Evolutionary conservation across 805 yeast genomes (phyloP), one percentile per base, ranked within the genome.

Genomic region (Teunomyces stri): DNA sequence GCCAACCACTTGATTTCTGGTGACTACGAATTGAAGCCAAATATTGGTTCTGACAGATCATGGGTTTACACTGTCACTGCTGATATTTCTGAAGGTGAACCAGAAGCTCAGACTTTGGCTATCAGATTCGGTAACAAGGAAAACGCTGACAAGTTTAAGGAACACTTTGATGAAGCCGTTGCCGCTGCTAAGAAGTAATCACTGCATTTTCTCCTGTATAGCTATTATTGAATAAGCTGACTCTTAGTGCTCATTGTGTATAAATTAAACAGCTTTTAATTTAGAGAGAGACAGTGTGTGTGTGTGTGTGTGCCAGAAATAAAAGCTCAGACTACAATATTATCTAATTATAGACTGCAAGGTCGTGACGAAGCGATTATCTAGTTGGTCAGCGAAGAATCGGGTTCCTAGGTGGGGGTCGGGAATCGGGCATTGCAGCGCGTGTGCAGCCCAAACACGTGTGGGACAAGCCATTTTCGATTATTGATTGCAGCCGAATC

Each of bases 41-140:
- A 94, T 66, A 91, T 94, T 55, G 98, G 99, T 43, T 85, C 94
- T 51, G 99, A 94, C 69, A 87, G 97, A 78, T 89, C 97, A 30
- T 94, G 99, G 99, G 98, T 94, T 55, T 94, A 94, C 75, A 81
- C 83, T 45, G 96, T 90, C 51, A 84, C 96, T 44, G 96, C 95
- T 35, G 99, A 92, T 68, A 44, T 53, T 34, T 85, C 96, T 46
- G 99, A 94, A 68, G 98, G 97, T 57, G 90, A 79, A 63, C 88
- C 98, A 42, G 97, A 91, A 75, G 96, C 97, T 41, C 89, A 84
- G 72, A 92, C 97, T 46, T 82, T 94, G 70, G 99, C 99, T 52
- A 91, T 94, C 58, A 86, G 99, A 72, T 94, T 94, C 63, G 94
- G 92, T 56, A 81, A 77, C 73, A 87, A 87, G 72, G 95, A 87